phyloP scores from a whole-genome alignment of 1,284 basidiomycete species.

The Malassezia equina region DNA sequence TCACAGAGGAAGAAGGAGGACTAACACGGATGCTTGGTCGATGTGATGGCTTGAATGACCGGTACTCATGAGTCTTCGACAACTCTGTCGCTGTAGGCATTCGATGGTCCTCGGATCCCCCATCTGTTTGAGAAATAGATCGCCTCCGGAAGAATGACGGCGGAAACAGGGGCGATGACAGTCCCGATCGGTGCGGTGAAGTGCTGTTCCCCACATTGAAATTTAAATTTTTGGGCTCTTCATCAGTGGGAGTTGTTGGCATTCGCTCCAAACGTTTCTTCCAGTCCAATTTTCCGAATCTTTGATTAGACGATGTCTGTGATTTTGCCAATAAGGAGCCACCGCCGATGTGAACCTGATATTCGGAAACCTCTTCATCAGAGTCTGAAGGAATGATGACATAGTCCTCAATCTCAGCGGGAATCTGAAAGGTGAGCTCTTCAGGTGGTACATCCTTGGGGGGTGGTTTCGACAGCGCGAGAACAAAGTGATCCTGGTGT shows the following conservation, averaged over 20 bases:
- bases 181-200: neutral
- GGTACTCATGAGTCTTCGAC: neutral
- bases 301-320: neutral
- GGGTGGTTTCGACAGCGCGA: constrained; percentile 37
- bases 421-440: constrained; percentile 33
- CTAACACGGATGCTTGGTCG: neutral
- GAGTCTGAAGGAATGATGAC: constrained; percentile 39
- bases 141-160: neutral
- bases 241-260: neutral
- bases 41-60: neutral
- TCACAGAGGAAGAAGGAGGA: neutral
- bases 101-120: neutral
- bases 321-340: constrained; percentile 16
- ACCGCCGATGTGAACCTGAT: constrained; percentile 42
- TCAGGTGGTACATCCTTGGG: constrained; percentile 26
- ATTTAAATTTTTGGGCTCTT: neutral
- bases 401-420: constrained; percentile 19
- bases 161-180: neutral
- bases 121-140: neutral
- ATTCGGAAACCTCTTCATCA: constrained; percentile 42
- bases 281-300: neutral
- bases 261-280: neutral
- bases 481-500: constrained; percentile 45
- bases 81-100: neutral
- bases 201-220: neutral